Percentiles rank a stretch among this genome's conserved stretches.
These are phyloP conservation scores for Xerocomus brunneocitrinus DNA, from an alignment of 768 basidiomycete genomes.

Conservation along the genomic window DNA sequence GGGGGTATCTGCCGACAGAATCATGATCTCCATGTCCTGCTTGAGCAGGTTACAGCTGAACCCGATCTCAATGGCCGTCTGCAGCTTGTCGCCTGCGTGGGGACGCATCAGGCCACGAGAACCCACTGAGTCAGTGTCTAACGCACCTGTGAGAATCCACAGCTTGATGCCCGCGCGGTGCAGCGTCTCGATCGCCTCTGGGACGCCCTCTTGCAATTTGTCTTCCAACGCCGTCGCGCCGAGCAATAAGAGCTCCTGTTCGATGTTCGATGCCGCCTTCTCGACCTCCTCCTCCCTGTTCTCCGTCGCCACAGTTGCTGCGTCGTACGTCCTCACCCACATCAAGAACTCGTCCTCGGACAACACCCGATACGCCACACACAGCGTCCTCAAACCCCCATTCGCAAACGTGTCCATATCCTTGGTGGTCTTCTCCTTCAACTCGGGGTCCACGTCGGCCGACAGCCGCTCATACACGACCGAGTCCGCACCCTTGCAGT, in stretches of 20 bases:
- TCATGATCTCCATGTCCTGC: constrained; percentile 95
- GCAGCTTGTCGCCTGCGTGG: constrained; percentile 81
- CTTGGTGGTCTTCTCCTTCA: constrained; percentile 74
- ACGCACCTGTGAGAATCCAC: constrained; percentile 89
- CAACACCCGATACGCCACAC: constrained; percentile 77
- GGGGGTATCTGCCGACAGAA: constrained; percentile 77
- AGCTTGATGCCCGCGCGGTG: constrained; percentile 94
- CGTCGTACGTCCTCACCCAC: constrained; percentile 80
- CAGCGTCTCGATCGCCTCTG: constrained; percentile 89
- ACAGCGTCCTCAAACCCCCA: constrained; percentile 84
- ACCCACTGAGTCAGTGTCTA: constrained; percentile 8
- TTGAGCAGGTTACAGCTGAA: constrained; percentile 95
- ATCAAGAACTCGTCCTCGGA: constrained; percentile 77
- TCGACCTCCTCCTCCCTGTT: constrained; percentile 92
- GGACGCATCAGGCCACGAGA: neutral
- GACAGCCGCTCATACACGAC: constrained; percentile 87
- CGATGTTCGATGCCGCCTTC: constrained; percentile 77
- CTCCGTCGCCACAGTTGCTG: constrained; percentile 68
- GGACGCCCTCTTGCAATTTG: constrained; percentile 95
- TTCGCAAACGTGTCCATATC: constrained; percentile 97
- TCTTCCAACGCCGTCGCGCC: constrained; percentile 97
- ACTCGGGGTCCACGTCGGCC: constrained; percentile 61
- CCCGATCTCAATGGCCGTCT: constrained; percentile 97
- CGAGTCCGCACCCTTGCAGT: constrained; percentile 96
- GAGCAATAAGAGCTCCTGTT: constrained; percentile 77